A percentile compares a stretch with the other conserved stretches of the same genome.
Conservation (phyloP, 1,284 basidiomycete species). For the Cryptococcus sp. region DNA sequence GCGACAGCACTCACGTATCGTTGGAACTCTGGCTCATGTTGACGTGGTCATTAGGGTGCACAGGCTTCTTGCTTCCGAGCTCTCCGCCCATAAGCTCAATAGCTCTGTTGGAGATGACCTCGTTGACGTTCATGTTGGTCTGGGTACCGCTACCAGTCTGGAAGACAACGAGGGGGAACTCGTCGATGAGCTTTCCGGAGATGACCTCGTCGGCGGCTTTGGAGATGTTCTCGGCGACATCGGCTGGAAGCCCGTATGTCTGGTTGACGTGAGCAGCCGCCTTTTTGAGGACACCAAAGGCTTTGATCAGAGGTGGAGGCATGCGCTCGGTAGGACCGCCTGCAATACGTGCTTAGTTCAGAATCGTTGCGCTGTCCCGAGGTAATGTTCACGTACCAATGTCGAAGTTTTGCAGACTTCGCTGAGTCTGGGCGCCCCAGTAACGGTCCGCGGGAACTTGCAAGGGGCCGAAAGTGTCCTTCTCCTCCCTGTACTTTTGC, state of each 20-base stretch:
- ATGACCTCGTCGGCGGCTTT: conserved; percentile 98
- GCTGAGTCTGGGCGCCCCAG: conserved; percentile 99
- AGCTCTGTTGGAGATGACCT: conserved; percentile 98
- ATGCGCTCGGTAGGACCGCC: conserved; percentile 84
- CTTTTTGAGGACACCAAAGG: conserved; percentile 97
- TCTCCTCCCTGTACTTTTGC: conserved; percentile 51
- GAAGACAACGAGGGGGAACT: conserved; percentile 99
- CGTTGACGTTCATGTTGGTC: conserved; percentile 99
- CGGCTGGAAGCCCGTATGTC: conserved; percentile 82
- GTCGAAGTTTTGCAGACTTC: conserved; percentile 98
- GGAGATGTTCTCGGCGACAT: conserved; percentile 85
- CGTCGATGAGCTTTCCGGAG: conserved; percentile 86
- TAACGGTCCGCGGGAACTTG: conserved; percentile 92
- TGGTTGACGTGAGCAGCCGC: conserved; percentile 92
- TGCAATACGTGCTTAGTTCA: conserved; percentile 10
- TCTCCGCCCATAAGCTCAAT: conserved; percentile 96
- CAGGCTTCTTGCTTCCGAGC: conserved; percentile 93
- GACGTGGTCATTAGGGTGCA: conserved; percentile 99
- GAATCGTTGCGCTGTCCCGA: not conserved
- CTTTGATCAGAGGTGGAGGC: conserved; percentile 92
- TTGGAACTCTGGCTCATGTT: conserved; percentile 99
- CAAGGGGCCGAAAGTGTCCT: conserved; percentile 59
- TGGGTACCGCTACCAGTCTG: conserved; percentile 99
- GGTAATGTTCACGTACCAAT: conserved; percentile 64
- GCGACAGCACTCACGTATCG: conserved; percentile 69